Base-by-base conservation (phyloP, 2,329 filamentous ascomycete genomes). In the Colletotrichum nymphaeae region DNA sequence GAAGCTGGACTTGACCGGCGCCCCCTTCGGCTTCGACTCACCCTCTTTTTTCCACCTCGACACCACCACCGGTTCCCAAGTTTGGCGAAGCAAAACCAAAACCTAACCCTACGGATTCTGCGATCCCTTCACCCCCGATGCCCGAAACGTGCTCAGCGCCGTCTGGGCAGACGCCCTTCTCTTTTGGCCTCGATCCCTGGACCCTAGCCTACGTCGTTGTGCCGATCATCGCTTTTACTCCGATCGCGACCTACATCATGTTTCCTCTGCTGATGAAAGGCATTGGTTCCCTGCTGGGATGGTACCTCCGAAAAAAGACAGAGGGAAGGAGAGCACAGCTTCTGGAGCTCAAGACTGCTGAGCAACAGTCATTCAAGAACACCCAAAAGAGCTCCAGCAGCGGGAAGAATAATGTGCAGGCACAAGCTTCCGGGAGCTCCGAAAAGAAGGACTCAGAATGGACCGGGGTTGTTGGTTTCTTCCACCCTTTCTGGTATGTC, bases 401-500 rank as follows among this genome's bases (percentile, higher is more conserved):
- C 32, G 92, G 92, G 63, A 94, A 92, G 92, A 92, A 94, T 81
- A 92, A 91, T 78, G 87, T 94, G 28, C 63, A 72, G 62, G 26
- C 71, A 63, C 37, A 67, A 22, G 24, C 67, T 60, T 56, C 68
- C 22, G 71, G 67, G 53, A 72, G 19, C 52, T 57, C 62, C 22
- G 62, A 42, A 89, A 92, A 83, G 67, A 83, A 83, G 68, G 83
- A 81, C 12, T 86, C 88, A 1, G 88, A 93, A 58, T 98, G 94
- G 94, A 88, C 92, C 74, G 95, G 95, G 37, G 91, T 98, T 66
- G 91, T 98, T 75, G 97, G 95, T 59, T 98, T 99, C 88, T 98
- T 99, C 81, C 97, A 99, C 82, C 97, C 97, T 1, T 99, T 98
- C 82, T 98, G 97, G 94, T 96, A 86, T 75, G 88, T 80, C 42